Base-by-base conservation (phyloP, 176 grass and related monocot genomes). In the Zea mays region DNA sequence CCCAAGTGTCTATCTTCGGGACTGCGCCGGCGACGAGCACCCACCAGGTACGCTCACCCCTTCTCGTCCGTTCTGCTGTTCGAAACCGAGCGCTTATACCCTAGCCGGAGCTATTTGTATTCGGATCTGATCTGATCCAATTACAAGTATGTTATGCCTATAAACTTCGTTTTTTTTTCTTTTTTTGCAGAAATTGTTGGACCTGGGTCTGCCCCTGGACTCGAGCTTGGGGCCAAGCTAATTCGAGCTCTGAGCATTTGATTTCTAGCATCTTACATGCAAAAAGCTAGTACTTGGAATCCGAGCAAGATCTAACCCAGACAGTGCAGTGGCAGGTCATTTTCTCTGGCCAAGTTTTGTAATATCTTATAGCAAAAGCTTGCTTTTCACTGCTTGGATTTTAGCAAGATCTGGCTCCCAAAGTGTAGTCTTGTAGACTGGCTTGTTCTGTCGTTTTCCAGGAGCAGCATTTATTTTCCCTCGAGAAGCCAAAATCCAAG, bases 221-320 rank as follows among this genome's bases (percentile, higher is more conserved):
- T 39, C 61, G 36, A 38, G 62, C 62, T 37, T 19, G 62, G 6
- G 62, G 14, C 38, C 36, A 65, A 39, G 39, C 19, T 67, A 5
- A 17, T 43, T 39, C 61, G 36, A 38, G 62, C 62, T 37, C 34
- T 37, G 12, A 34, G 4, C 10, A 10, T 62, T 62, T 34, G 4
- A 17, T n/a, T 43, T 8, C 17, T 5, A 11, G 16, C 2, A 42
- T 66, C 38, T 40, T n/a, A 16, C 16, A 66, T 42, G 1, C 16
- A 16, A n/a, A 10, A 42, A 41, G 3, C 6, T 10, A 8, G 33
- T 11, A 37, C 64, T 67, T 67, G 3, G 64, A 67, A 43, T 43
- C 38, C 38, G 39, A 43, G 64, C 43, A 5, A 67, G 64, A 67
- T 67, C 64, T 67, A 67, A 39, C 64, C 11, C 39, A 19, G 63